Percentiles rank a stretch among this genome's conserved stretches.
Evolutionary conservation across 805 yeast genomes (phyloP).

Genomic region (Zygosaccharomyces pseudorouxii): DNA sequence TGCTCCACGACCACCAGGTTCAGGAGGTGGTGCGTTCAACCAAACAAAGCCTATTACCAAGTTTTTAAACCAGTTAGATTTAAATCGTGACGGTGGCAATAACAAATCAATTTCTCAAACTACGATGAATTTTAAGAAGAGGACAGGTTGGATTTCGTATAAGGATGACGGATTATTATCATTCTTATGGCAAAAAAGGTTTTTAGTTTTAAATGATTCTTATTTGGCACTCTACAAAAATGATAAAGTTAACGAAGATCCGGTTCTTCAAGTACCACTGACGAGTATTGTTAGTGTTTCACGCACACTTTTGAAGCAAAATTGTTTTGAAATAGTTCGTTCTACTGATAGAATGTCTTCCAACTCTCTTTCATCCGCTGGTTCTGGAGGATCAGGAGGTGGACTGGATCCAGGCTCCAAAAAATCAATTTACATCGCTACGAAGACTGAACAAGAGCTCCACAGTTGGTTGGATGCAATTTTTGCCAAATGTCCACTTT

Average conservation of each 20-base stretch:
- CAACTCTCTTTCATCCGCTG: conserved; percentile 13
- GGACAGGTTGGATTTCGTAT: conserved; percentile 78
- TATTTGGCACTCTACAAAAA: conserved; percentile 69
- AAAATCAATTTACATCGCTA: conserved; percentile 66
- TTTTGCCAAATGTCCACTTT: conserved; percentile 64
- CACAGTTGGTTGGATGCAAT: conserved; percentile 90
- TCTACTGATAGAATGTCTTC: conserved; percentile 35
- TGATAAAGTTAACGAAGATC: conserved; percentile 46
- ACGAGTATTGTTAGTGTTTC: conserved; percentile 59
- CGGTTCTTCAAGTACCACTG: conserved; percentile 49
- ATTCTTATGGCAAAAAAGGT: conserved; percentile 90
- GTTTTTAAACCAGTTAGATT: conserved; percentile 32
- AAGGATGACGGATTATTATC: conserved; percentile 89
- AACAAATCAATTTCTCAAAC: conserved; percentile 14
- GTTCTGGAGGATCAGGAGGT: conserved; percentile 13
- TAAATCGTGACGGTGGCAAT: conserved; percentile 34
- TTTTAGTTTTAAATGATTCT: conserved; percentile 69
- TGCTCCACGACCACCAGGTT: conserved; percentile 49
- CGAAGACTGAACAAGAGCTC: conserved; percentile 74
- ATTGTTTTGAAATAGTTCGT: conserved; percentile 74
- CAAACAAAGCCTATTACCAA: conserved; percentile 36
- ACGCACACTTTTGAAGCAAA: conserved; percentile 66
- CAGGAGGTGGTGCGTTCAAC: conserved; percentile 30
- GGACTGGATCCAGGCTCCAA: conserved; percentile 31
- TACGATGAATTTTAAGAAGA: conserved; percentile 20